Conservation (phyloP, 352 stramenopile species). For the Pythium coloratum region DNA sequence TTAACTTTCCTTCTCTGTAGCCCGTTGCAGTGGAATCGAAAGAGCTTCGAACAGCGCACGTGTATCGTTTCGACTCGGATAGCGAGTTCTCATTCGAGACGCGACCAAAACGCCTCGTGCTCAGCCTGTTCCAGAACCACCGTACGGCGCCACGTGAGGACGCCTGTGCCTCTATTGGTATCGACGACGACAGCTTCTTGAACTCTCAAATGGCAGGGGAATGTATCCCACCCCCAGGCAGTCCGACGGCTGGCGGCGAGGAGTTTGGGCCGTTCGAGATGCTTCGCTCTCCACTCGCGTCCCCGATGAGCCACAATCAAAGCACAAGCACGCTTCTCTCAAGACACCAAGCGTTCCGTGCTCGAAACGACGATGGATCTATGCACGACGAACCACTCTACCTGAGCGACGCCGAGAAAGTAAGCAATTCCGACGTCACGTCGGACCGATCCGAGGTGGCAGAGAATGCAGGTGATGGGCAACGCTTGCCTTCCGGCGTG, state of each 20-base stretch:
- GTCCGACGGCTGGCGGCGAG: conserved; percentile 51
- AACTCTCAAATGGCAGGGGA: conserved; percentile 33
- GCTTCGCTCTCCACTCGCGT: conserved; percentile 56
- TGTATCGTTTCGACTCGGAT: conserved; percentile 85
- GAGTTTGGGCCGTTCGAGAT: conserved; percentile 66
- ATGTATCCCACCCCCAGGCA: conserved; percentile 32
- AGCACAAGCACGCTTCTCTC: conserved; percentile 33
- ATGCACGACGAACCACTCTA: conserved; percentile 42
- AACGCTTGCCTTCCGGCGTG: conserved; percentile 42
- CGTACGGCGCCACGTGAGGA: conserved; percentile 28
- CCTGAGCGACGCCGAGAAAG: conserved; percentile 61
- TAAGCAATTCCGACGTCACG: conserved; percentile 70
- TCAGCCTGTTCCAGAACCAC: conserved; percentile 73
- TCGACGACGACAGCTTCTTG: conserved; percentile 62
- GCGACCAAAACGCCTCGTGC: conserved; percentile 62
- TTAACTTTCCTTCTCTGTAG: conserved; percentile 4
- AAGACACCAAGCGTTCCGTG: conserved; percentile 46
- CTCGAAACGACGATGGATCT: conserved; percentile 46
- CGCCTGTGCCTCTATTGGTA: conserved; percentile 43
- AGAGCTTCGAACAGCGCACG: conserved; percentile 70
- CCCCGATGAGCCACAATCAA: conserved; percentile 31
- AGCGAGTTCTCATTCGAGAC: conserved; percentile 65
- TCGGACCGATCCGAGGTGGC: conserved; percentile 57
- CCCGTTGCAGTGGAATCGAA: conserved; percentile 52
- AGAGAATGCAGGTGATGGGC: conserved; percentile 30